phyloP scores from a whole-genome alignment of 1,284 basidiomycete species.

The Fomitopsis palustris region DNA sequence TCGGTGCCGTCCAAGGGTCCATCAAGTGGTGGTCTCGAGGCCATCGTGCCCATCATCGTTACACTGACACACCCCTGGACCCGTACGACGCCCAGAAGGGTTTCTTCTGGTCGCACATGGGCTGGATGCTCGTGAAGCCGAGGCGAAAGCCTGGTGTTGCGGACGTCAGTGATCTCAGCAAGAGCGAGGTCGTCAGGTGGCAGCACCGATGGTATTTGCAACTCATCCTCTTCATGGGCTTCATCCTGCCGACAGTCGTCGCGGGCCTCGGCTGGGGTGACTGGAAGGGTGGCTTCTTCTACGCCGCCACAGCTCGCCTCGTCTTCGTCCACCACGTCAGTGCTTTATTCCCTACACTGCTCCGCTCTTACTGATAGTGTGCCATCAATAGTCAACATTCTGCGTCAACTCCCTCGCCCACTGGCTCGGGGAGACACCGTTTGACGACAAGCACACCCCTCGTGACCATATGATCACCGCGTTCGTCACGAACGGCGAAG shows the following conservation, averaged over 20 bases:
- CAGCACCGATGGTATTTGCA: slow-evolving; percentile 82
- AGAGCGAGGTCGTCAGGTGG: slow-evolving; percentile 79
- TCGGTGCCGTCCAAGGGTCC: slow-evolving; percentile 87
- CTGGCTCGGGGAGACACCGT: slow-evolving; percentile 89
- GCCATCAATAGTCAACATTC: slow-evolving; percentile 71
- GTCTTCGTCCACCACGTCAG: slow-evolving; percentile 87
- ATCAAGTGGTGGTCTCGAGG: slow-evolving; percentile 96
- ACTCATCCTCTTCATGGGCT: slow-evolving; percentile 71
- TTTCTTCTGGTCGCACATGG: slow-evolving; percentile 77
- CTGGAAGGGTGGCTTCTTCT: slow-evolving; percentile 81
- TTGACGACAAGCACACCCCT: slow-evolving; percentile 95
- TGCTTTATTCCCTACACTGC: slow-evolving; percentile 15
- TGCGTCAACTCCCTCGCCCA: slow-evolving; percentile 95
- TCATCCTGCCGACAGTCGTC: slow-evolving; percentile 73
- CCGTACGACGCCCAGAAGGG: slow-evolving; percentile 92
- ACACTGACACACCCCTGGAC: slow-evolving; percentile 94
- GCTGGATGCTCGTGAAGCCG: slow-evolving; percentile 93
- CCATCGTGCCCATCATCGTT: slow-evolving; percentile 91
- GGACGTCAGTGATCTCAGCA: slow-evolving; percentile 82
- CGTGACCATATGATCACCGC: slow-evolving; percentile 87
- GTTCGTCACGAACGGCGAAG: slow-evolving; percentile 86
- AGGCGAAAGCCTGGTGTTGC: slow-evolving; percentile 85
- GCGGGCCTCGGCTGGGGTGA: slow-evolving; percentile 85
- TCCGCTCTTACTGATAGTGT: not conserved
- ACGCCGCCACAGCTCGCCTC: slow-evolving; percentile 80